Percentiles rank a stretch among this genome's conserved stretches.
Conservation (phyloP, 495 filamentous ascomycete genomes). For the Penicillium turbatum region DNA sequence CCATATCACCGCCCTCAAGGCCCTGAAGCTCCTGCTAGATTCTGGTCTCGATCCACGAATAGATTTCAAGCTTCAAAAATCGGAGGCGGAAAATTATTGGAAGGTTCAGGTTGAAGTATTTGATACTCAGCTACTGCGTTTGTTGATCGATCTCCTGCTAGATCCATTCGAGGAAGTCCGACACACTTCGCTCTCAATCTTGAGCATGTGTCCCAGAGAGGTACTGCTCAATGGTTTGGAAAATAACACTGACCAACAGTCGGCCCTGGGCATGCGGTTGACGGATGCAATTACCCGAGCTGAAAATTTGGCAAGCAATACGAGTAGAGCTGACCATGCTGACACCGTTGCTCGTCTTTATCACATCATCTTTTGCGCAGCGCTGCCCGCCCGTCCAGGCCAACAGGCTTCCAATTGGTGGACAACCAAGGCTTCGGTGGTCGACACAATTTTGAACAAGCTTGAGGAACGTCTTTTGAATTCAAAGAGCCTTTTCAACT, state of each 20-base stretch:
- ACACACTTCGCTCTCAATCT: constrained; percentile 53
- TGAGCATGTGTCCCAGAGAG: constrained; percentile 46
- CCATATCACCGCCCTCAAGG: constrained; percentile 73
- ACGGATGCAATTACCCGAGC: constrained; percentile 34
- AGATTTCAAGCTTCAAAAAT: constrained; percentile 26
- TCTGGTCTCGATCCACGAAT: constrained; percentile 45
- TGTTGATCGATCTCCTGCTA: constrained; percentile 71
- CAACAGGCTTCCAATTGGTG: constrained; percentile 26
- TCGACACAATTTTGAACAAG: constrained; percentile 41
- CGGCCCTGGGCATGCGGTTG: constrained; percentile 14
- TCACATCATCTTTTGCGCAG: constrained; percentile 48
- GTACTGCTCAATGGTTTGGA: constrained; percentile 20
- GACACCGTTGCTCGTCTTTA: constrained; percentile 72
- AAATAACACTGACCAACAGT: not conserved
- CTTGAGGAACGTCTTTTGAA: constrained; percentile 55
- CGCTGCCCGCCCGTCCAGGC: constrained; percentile 9
- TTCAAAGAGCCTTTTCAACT: constrained; percentile 53
- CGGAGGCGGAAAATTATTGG: constrained; percentile 38
- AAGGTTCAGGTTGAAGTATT: constrained; percentile 53
- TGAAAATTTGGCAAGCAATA: constrained; percentile 56
- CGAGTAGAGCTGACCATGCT: constrained; percentile 78
- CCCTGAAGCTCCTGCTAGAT: constrained; percentile 55
- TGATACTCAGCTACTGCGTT: constrained; percentile 39
- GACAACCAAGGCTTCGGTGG: constrained; percentile 39
- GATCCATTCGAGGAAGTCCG: constrained; percentile 94